Conservation (phyloP, 371 early-diverging fungal genomes). For the Synchytrium microbalum region DNA sequence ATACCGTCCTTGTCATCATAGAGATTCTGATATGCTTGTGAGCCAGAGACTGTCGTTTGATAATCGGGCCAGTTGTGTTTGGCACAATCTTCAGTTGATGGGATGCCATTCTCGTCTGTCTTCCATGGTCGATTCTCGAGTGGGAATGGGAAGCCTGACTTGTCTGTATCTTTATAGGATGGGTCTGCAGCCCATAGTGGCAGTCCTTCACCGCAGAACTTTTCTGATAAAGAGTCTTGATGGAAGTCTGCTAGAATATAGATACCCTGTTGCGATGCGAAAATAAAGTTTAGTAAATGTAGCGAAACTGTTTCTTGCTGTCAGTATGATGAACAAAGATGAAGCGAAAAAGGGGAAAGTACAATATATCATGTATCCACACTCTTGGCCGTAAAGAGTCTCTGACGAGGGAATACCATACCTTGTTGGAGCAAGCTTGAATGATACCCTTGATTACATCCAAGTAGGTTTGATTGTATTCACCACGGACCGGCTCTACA, state of each 20-base stretch:
- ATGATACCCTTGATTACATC: constrained; percentile 39
- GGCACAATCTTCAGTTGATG: constrained; percentile 18
- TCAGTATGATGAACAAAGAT: background rate
- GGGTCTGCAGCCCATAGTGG: constrained; percentile 19
- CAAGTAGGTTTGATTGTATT: constrained; percentile 42
- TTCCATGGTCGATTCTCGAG: constrained; percentile 10
- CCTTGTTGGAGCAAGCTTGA: constrained; percentile 34
- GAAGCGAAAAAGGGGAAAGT: background rate
- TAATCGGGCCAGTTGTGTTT: constrained; percentile 8
- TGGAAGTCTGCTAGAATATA: constrained; percentile 29
- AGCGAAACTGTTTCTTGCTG: no score
- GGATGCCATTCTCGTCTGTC: constrained; percentile 14
- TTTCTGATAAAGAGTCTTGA: constrained; percentile 20
- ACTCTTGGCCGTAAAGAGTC: background rate
- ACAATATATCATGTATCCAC: background rate
- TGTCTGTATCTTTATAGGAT: background rate
- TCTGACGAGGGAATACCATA: background rate
- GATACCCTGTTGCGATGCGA: constrained; percentile 14
- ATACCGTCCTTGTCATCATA: constrained; percentile 44
- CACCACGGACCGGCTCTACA: constrained; percentile 47
- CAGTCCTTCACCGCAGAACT: constrained; percentile 21
- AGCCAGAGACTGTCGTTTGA: constrained; percentile 13
- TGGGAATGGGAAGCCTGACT: constrained; percentile 14
- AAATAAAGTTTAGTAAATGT: no score
- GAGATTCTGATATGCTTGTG: constrained; percentile 25